A percentile compares a stretch with the other conserved stretches of the same genome.
Evolutionary conservation across 2,329 filamentous ascomycete genomes (phyloP).

Genomic region (Aspergillus aculeatus): DNA sequence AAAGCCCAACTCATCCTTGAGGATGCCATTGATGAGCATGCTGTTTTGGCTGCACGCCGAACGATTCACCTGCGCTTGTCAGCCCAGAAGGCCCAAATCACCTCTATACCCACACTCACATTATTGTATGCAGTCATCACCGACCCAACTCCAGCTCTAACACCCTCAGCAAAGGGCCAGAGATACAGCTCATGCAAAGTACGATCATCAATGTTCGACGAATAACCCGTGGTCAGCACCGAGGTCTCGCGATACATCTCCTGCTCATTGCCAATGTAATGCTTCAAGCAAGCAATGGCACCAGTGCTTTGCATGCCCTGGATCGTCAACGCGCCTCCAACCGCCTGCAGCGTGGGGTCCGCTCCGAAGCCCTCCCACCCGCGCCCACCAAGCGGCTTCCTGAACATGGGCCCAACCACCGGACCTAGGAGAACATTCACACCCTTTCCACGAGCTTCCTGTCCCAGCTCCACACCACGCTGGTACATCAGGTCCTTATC

Average conservation of each 20-base stretch:
- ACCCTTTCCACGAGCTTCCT: constrained; percentile 72
- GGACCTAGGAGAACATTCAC: constrained; percentile 70
- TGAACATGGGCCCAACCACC: constrained; percentile 67
- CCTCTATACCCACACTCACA: constrained; percentile 24
- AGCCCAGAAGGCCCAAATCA: background rate
- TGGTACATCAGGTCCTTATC: constrained; percentile 70
- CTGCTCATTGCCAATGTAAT: constrained; percentile 54
- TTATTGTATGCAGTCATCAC: constrained; percentile 47
- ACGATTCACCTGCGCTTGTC: constrained; percentile 56
- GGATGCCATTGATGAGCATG: constrained; percentile 65
- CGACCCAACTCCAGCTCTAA: constrained; percentile 49
- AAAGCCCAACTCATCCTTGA: constrained; percentile 73
- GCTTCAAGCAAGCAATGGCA: constrained; percentile 59
- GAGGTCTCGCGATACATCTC: constrained; percentile 52
- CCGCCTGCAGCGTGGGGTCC: constrained; percentile 64
- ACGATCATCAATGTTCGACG: constrained; percentile 52
- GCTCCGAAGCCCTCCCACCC: constrained; percentile 74
- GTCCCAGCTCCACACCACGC: constrained; percentile 65
- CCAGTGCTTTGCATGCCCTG: constrained; percentile 57
- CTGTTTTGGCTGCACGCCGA: constrained; percentile 67
- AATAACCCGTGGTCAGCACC: constrained; percentile 39
- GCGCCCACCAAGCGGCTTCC: constrained; percentile 69
- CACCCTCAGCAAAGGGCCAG: constrained; percentile 53
- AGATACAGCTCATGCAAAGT: constrained; percentile 48
- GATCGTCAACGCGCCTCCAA: constrained; percentile 53